phyloP scores from a whole-genome alignment of 208 protist species.

The Willaertia magna region DNA sequence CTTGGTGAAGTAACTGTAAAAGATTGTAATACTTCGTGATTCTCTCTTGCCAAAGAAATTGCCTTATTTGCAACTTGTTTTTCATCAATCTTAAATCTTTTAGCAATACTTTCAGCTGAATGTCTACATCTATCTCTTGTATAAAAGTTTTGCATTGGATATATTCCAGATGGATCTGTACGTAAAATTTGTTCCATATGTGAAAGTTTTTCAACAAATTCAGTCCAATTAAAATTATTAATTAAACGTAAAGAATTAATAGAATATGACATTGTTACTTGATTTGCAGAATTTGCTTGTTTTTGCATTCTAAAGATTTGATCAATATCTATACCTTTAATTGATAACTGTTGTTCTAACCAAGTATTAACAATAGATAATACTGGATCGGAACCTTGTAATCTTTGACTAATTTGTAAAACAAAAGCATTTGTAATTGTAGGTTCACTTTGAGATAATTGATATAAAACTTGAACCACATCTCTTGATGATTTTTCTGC shows the following conservation, averaged over 20 bases:
- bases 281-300: not conserved
- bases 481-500: not conserved
- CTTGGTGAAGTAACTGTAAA: not conserved
- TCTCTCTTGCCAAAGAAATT: not conserved
- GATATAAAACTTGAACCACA: not conserved
- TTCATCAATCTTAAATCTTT: not conserved
- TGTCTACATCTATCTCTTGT: not conserved
- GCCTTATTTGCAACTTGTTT: not conserved
- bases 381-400: not conserved
- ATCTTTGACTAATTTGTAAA: not conserved
- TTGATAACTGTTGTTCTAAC: conserved; percentile 6
- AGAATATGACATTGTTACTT: not conserved
- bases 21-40: not conserved
- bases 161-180: not conserved
- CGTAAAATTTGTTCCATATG: not conserved
- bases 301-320: not conserved
- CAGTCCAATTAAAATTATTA: not conserved
- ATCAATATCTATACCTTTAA: not conserved
- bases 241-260: not conserved
- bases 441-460: not conserved
- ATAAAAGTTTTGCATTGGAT: not conserved
- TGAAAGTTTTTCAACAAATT: conserved; percentile 1
- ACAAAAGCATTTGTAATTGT: not conserved
- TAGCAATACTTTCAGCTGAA: not conserved
- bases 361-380: not conserved